Base-by-base conservation (phyloP, 768 basidiomycete species). In the Boletus pseudopeckii region DNA sequence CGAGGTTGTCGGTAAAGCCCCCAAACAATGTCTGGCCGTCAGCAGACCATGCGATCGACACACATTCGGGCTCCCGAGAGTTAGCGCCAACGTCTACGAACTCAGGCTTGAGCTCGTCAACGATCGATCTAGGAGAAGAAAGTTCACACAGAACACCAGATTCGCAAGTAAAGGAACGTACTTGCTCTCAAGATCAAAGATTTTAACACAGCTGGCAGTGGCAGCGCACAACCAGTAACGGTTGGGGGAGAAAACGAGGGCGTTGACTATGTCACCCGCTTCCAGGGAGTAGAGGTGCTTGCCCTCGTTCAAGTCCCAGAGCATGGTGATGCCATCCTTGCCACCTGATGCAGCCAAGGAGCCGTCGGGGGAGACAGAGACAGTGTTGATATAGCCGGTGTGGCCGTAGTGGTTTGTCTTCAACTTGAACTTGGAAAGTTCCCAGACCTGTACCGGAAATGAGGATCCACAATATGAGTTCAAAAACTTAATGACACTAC, bases 361-460 rank as follows among this genome's bases (percentile, higher is more conserved):
- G 60, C 97, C 97, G 70, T 99, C 97, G 49, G 97, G 97, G 36
- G 97, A 99, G 56, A 99, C 95, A 55, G 97, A 94, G 69, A 99
- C 77, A 65, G 96, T 94, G 81, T 94, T 98, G 76, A 99, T 94
- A 82, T 98, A 98, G 59, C 96, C 97, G 47, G 91, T 96, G 82
- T 99, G 97, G 62, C 97, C 97, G 71, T 92, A 92, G 82, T 99
- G 97, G 84, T 98, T 98, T 76, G 97, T 98, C 84, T 94, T 93
- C 73, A 99, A 84, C 80, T 99, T 98, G 87, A 98, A 98, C 77
- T 98, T 97, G 73, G 91, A 91, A 56, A 98, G 88, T 74, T 99
- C 97, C 97, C 97, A 99, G 64, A 99, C 97, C 96, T 99, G 66
- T 72, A 71, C 71, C 72, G 75, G 72, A 10, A 33, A 40, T 58